Evolutionary conservation across 2,329 filamentous ascomycete genomes (phyloP), one percentile per base, ranked within the genome.

Genomic region (Penicillium sp.): DNA sequence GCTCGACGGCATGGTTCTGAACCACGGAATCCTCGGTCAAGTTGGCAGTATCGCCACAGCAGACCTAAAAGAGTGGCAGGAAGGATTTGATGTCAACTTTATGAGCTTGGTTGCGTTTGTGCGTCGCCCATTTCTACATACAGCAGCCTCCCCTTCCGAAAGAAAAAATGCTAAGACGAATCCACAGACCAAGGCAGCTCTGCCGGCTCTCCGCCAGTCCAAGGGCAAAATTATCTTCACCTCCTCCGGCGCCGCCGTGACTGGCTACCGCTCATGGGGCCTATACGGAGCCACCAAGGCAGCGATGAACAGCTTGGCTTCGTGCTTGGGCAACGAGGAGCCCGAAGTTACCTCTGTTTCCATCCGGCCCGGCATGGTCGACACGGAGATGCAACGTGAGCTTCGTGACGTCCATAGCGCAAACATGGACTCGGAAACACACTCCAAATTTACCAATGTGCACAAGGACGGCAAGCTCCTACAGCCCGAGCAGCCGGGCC

Each of bases 1-100:
- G 45, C 74, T 99, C 4, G 91, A 99, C 67, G 88, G 86, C 1
- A 70, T 99, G 42, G 84, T 99, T 12, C 76, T 97, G 56, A 97
- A 97, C 71, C 94, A 99, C 68, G 92, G 91, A 18, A 79, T 85
- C 0, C 74, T 99, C 42, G 81, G 85, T n/a, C 88, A 90, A 1
- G 85, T 95, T 39, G 84, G 83, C 46, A 84, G 82, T 52, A 76
- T 97, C 42, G 84, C 76, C 3, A 82, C 93, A 50, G 79, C 81
- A 15, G 81, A 83, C n/a, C 67, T 85, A 0, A 84, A 88, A 34
- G 86, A 88, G 55, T 96, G 92, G 89, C 86, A 85, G 65, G 73
- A 76, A 2, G 78, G 82, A 8, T 96, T 90, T 71, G 86, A 95
- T 62, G 78, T 90, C 56, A 97, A 97, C 69, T 85, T 97, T 62